Evolutionary conservation across 2,329 filamentous ascomycete species (phyloP).

Genomic region (Ascochyta pisi): DNA sequence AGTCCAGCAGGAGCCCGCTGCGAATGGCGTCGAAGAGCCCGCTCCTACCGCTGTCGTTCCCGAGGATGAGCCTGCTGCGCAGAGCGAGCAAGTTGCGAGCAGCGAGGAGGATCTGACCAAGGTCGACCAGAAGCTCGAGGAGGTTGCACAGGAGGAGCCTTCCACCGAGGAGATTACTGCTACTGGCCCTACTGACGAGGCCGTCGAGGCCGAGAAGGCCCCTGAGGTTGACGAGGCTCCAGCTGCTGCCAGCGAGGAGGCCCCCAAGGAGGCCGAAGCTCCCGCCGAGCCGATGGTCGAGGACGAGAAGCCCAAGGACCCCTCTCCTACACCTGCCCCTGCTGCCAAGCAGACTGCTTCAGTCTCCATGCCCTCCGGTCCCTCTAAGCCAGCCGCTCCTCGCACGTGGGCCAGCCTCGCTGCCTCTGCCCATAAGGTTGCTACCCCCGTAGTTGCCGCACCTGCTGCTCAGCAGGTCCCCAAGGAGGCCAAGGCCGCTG

Average conservation of each 20-base stretch:
- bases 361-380: slow-evolving; percentile 63
- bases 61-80: slow-evolving; percentile 36
- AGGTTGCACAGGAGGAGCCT: slow-evolving; percentile 54
- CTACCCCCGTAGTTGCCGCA: slow-evolving; percentile 51
- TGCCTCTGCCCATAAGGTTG: slow-evolving; percentile 57
- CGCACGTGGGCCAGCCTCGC: slow-evolving; percentile 78
- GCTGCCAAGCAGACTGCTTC: slow-evolving; percentile 60
- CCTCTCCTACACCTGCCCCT: slow-evolving; percentile 63
- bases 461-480: slow-evolving; percentile 42
- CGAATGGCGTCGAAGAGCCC: slow-evolving; percentile 52
- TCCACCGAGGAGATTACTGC: slow-evolving; percentile 34
- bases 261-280: slow-evolving; percentile 40
- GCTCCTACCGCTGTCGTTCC: slow-evolving; percentile 44
- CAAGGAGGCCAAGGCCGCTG: slow-evolving; percentile 44
- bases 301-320: slow-evolving; percentile 68
- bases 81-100: slow-evolving; percentile 47
- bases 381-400: slow-evolving; percentile 63
- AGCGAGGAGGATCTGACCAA: slow-evolving; percentile 55
- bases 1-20: slow-evolving; percentile 39
- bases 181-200: slow-evolving; percentile 48
- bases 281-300: slow-evolving; percentile 47
- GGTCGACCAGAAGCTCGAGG: slow-evolving; percentile 79
- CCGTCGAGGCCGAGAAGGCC: slow-evolving; percentile 44
- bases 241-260: slow-evolving; percentile 49
- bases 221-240: slow-evolving; percentile 51